Evolutionary conservation across 2,329 filamentous ascomycete species (phyloP).

Genomic region (Aspergillus melleus): DNA sequence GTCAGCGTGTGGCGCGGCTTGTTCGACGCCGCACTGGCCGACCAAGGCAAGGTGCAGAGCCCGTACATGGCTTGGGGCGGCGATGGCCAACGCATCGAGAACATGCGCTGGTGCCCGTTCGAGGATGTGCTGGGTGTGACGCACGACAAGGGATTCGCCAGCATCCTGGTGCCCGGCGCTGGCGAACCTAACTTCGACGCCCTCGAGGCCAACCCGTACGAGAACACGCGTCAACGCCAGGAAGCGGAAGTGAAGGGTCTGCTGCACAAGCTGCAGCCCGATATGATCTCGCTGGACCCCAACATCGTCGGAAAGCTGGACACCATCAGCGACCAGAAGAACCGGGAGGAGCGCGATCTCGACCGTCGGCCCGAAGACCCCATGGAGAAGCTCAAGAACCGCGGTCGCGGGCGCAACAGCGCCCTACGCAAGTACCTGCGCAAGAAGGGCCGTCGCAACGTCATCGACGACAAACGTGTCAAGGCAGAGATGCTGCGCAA

Average conservation of each 20-base stretch:
- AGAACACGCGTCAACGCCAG: constrained; percentile 87
- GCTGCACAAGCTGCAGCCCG: constrained; percentile 90
- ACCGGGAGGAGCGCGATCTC: constrained; percentile 73
- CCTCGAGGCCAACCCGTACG: constrained; percentile 91
- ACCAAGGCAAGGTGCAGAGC: constrained; percentile 77
- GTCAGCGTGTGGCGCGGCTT: constrained; percentile 89
- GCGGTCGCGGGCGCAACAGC: constrained; percentile 85
- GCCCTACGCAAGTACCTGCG: constrained; percentile 82
- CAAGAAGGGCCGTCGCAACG: constrained; percentile 89
- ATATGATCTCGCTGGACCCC: constrained; percentile 95
- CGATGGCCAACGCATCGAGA: constrained; percentile 77
- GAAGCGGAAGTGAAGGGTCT: constrained; percentile 86
- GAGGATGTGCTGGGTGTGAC: constrained; percentile 88
- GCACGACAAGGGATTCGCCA: constrained; percentile 84
- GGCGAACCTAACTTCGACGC: constrained; percentile 97
- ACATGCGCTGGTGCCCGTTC: constrained; percentile 87
- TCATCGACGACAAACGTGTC: constrained; percentile 93
- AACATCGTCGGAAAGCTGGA: constrained; percentile 90
- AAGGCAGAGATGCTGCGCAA: constrained; percentile 80
- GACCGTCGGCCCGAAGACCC: constrained; percentile 66
- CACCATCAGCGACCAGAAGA: constrained; percentile 73
- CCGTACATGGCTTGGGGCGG: constrained; percentile 95
- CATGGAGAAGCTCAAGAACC: constrained; percentile 66
- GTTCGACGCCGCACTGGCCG: constrained; percentile 69
- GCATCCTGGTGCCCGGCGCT: constrained; percentile 87